Evolutionary conservation across 2,329 filamentous ascomycete species (phyloP), one percentile per base, ranked within the genome.

Genomic region (Diplodia sapinea): DNA sequence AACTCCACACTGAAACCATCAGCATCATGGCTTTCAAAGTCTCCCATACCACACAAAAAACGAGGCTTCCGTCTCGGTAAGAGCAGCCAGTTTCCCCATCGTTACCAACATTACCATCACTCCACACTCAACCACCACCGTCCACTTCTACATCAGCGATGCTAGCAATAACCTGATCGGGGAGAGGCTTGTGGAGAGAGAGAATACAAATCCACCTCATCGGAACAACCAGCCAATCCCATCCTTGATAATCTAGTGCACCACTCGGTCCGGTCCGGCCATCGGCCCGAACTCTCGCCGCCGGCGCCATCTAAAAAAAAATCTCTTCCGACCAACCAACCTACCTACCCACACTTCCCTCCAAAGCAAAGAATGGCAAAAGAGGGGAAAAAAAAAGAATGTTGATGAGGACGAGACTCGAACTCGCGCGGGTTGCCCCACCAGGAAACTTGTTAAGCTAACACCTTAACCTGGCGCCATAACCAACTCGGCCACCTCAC

Each of bases 401-500:
- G 33, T 11, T 36, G 33, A 36, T 36, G 33, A 36, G 33, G 33
- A 36, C 33, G 33, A 36, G 33, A 36, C 33, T 36, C 33, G 33
- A 36, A 36, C 33, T 36, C 33, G 33, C 33, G 33, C 33, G 33
- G 33, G 33, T 36, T 36, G 33, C 33, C 33, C 33, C 33, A 36
- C 33, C 33, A 36, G 33, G 33, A 36, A 36, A 36, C 33, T 36
- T 36, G 43, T 49, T 49, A 49, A 49, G 43, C 15, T 49, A 49
- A 49, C 33, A 49, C 43, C 43, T 49, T 49, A 49, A 49, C 43
- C 43, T 49, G 43, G 43, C 43, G 43, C 43, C 43, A 49, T 49
- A 49, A 49, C 43, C 43, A 49, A 49, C 43, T 49, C 43, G 43
- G 43, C 43, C 43, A 49, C 43, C 43, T 49, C 43, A 49, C 43